A percentile compares a stretch with the other conserved stretches of the same genome.
phyloP scores from a whole-genome alignment of 1,284 basidiomycete genomes.

The Athelia psychrophila region DNA sequence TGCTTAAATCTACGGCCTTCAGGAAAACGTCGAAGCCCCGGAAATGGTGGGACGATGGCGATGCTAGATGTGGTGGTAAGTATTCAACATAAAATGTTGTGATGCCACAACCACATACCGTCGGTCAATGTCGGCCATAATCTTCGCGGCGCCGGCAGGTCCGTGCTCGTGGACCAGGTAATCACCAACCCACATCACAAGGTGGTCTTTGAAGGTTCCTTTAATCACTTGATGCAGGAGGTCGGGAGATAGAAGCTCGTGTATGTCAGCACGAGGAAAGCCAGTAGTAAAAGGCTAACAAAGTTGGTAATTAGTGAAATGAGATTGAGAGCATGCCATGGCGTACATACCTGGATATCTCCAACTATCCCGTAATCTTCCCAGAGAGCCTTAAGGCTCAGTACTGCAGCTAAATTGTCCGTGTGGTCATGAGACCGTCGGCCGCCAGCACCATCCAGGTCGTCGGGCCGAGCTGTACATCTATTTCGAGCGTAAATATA shows the following conservation, averaged over 20 bases:
- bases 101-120: slow-evolving; percentile 4
- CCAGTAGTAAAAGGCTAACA: slow-evolving; percentile 9
- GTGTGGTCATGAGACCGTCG: background rate
- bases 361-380: slow-evolving; percentile 8
- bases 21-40: slow-evolving; percentile 20
- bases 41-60: slow-evolving; percentile 15
- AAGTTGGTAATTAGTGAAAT: background rate
- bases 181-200: slow-evolving; percentile 13
- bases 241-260: slow-evolving; percentile 5
- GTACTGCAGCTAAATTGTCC: background rate
- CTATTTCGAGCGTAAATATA: background rate
- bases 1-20: slow-evolving; percentile 20
- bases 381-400: slow-evolving; percentile 6
- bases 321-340: background rate
- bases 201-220: slow-evolving; percentile 15
- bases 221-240: slow-evolving; percentile 8
- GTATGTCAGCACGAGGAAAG: slow-evolving; percentile 8
- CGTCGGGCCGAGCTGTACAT: background rate
- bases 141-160: slow-evolving; percentile 7
- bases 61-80: background rate
- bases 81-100: background rate
- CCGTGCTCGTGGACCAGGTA: slow-evolving; percentile 7
- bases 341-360: slow-evolving; percentile 1
- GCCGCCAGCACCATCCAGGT: background rate
- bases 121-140: slow-evolving; percentile 16